Base-by-base conservation (phyloP, 345 rosid species). In the Anastatica hierochuntica region DNA sequence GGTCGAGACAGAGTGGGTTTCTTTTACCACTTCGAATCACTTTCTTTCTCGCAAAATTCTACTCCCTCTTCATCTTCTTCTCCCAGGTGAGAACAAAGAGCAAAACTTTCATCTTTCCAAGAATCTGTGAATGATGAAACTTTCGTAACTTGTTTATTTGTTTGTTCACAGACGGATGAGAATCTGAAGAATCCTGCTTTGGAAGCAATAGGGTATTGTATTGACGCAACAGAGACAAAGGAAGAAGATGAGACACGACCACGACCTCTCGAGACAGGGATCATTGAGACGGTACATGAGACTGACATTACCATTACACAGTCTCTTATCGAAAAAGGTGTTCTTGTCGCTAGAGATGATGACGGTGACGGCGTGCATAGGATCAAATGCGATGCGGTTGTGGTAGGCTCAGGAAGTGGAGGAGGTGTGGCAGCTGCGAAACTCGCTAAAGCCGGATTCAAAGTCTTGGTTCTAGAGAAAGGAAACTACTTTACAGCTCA, bases 151-250 rank as follows among this genome's bases (percentile, higher is more conserved):
- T n/a, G n/a, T n/a, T n/a, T n/a, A n/a, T n/a, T 42, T 31, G 10
- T 38, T 13, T 52, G 41, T 48, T 34, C 11, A 30, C 67, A 84
- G 86, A 67, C 58, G 0, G 74, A 77, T 74, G 75, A 76, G 44
- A 76, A 75, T 34, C 53, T 46, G 19, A 44, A 65, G 47, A 90
- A 83, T 66, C 74, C 66, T 9, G 66, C 79, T 10, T 72, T 84
- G 80, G 77, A 86, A 68, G 88, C 95, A 8, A 76, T 86, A 14
- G 95, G 88, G 20, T 85, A 81, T 27, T 27, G 49, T 10, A 55
- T 62, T 6, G 84, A 81, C 58, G 62, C 42, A 7, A 49, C 66
- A 41, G 67, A 73, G 55, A 42, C 38, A 12, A 40, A 15, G 16
- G 26, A 20, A 15, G 43, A 24, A 29, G 37, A 56, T 12, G 41